Conservation (phyloP, 257 asterid species). For the Fraxinus quadrangulata region DNA sequence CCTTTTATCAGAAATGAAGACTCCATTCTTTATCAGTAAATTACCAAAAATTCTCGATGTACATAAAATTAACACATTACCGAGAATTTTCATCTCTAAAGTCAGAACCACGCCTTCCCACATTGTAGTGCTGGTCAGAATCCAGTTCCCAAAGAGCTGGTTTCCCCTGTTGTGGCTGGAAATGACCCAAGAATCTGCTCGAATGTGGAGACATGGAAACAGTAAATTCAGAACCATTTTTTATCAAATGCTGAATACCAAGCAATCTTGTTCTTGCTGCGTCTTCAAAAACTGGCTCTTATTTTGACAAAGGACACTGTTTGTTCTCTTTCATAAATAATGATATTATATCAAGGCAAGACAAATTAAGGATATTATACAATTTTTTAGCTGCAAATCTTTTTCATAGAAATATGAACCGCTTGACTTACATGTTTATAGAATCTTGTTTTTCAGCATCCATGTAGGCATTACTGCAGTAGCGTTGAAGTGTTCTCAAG, state of each 20-base stretch:
- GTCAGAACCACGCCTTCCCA: conserved; percentile 58
- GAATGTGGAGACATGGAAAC: conserved; percentile 22
- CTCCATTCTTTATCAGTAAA: background rate
- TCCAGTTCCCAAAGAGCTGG: conserved; percentile 91
- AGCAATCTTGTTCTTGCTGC: background rate
- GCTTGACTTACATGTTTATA: conserved; percentile 72
- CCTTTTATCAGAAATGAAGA: background rate
- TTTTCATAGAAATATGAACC: conserved; percentile 16
- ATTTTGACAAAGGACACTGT: background rate
- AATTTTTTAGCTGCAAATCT: background rate
- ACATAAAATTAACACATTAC: conserved; percentile 35
- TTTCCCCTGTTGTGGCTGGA: conserved; percentile 83
- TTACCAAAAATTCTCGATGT: conserved; percentile 7
- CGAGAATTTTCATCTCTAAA: conserved; percentile 54
- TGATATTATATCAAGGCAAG: background rate
- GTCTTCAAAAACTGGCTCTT: background rate
- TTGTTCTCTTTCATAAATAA: conserved; percentile 10
- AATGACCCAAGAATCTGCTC: conserved; percentile 90
- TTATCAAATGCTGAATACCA: background rate
- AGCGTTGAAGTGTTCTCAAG: conserved; percentile 79
- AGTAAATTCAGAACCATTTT: conserved; percentile 9
- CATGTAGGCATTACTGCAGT: conserved; percentile 82
- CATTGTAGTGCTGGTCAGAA: conserved; percentile 78
- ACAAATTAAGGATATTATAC: background rate
- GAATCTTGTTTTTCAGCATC: conserved; percentile 94